Base-by-base conservation (phyloP, 2,329 filamentous ascomycete genomes). In the Stylonectria norvegica region DNA sequence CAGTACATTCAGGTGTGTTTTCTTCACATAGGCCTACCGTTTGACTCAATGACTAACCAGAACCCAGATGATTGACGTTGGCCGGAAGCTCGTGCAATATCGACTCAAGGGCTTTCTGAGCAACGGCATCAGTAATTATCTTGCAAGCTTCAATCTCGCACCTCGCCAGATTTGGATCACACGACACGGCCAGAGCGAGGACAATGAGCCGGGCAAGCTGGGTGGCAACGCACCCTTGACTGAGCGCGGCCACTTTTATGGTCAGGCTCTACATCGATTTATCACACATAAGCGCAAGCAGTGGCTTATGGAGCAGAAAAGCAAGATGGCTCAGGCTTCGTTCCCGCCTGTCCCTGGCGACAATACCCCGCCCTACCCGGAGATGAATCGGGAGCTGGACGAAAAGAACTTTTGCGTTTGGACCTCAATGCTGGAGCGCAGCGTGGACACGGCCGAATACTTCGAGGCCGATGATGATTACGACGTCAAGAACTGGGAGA, bases 81-180 rank as follows among this genome's bases (percentile, higher is more conserved):
- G 93, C 29, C 82, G 91, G 46, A 98, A 98, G 66, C 78, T 97
- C 45, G 82, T 97, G 30, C 86, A 91, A 33, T 86, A 95, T 62
- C 86, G 93, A 47, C 82, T 96, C 45, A 85, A 85, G 52, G 93
- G 93, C 5, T 98, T 98, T 64, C 74, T 98, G 34, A 89, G 89
- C 42, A 87, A 86, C 27, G 88, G 93, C 48, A 93, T 95, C 40
- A 89, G 93, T 41, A 95, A 90, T 50, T 98, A 97, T 58, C 76
- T 98, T 8, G 85, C 93, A 32, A 97, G 95, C 55, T 98, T 98
- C 74, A 97, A 98, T 56, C 77, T 98, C 12, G 88, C 91, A 0
- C 90, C 93, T 1, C 79, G 93, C 39, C 91, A 96, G 64, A 97
- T 98, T 45, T 98, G 93, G 93, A 94, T 98, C 60, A 97, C 93